Evolutionary conservation across 2,329 filamentous ascomycete genomes (phyloP).

Genomic region (Paraphoma chrysanthemicola): DNA sequence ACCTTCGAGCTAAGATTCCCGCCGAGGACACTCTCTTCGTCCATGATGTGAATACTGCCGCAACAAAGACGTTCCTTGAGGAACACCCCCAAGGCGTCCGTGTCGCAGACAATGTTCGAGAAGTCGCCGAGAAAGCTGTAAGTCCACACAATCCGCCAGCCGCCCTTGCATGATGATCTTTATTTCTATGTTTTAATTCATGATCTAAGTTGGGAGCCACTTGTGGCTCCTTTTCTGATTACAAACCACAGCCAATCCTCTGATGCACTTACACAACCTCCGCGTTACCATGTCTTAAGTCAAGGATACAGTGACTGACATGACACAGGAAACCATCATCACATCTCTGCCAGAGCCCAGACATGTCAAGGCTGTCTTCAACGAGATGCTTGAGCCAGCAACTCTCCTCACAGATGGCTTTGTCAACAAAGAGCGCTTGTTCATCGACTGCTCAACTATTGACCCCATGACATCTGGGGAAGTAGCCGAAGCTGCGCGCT

Average conservation of each 20-base stretch:
- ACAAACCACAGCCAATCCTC: slow-evolving; percentile 77
- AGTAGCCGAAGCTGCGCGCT: slow-evolving; percentile 74
- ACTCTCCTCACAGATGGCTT: slow-evolving; percentile 58
- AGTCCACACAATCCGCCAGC: slow-evolving; percentile 38
- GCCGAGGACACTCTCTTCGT: slow-evolving; percentile 67
- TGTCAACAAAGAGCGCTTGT: slow-evolving; percentile 70
- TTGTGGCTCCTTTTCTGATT: slow-evolving; percentile 68
- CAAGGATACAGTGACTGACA: slow-evolving; percentile 21
- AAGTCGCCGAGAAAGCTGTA: slow-evolving; percentile 73
- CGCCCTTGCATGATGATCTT: slow-evolving; percentile 56
- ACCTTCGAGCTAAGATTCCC: slow-evolving; percentile 71
- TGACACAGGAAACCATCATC: slow-evolving; percentile 77
- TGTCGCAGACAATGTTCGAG: slow-evolving; percentile 63
- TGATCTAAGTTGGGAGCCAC: slow-evolving; percentile 77
- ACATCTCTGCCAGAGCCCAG: slow-evolving; percentile 88
- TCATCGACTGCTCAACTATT: slow-evolving; percentile 97
- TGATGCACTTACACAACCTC: slow-evolving; percentile 53
- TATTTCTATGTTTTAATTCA: slow-evolving; percentile 56
- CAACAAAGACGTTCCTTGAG: slow-evolving; percentile 63
- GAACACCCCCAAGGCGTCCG: slow-evolving; percentile 62
- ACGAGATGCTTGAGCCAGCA: slow-evolving; percentile 71
- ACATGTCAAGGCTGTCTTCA: slow-evolving; percentile 85
- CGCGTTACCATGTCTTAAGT: slow-evolving; percentile 8
- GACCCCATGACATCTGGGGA: slow-evolving; percentile 84
- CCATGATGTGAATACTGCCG: slow-evolving; percentile 69